Conservation (phyloP, 306 rosid species). For the Hylodesmum podocarpum region DNA sequence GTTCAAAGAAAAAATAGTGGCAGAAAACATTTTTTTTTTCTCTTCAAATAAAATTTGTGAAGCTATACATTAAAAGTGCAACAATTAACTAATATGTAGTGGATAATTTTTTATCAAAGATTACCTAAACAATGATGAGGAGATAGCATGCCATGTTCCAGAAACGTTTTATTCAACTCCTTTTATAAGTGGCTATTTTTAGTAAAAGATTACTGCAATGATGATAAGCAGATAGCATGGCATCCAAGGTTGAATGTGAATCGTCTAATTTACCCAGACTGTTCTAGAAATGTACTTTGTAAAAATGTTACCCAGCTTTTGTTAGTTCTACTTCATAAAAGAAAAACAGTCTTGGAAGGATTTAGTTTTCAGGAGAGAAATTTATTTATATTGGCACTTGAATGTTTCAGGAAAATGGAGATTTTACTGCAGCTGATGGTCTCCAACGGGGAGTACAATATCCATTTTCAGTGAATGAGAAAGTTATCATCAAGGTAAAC, state of each 20-base stretch:
- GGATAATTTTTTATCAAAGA: background rate
- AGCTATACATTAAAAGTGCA: background rate
- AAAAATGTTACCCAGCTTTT: constrained; percentile 1
- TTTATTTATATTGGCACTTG: constrained; percentile 2
- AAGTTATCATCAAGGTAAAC: constrained; percentile 87
- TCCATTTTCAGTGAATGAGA: constrained; percentile 95
- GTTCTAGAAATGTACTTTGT: constrained; percentile 3
- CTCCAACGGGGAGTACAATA: constrained; percentile 77
- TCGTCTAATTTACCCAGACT: background rate
- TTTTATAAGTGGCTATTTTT: background rate
- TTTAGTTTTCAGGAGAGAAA: constrained; percentile 20
- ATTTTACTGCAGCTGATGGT: constrained; percentile 58
- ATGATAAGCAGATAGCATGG: background rate
- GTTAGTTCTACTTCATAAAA: background rate
- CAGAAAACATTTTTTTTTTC: background rate
- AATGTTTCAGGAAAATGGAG: constrained; percentile 78
- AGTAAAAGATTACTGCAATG: background rate
- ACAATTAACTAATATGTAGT: background rate
- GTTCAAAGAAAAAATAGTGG: background rate
- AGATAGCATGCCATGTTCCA: background rate
- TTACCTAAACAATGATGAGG: constrained; percentile 3
- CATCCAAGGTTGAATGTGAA: background rate
- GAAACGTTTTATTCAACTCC: background rate
- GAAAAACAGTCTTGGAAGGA: background rate
- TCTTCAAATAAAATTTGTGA: background rate